Evolutionary conservation across 2,329 filamentous ascomycete genomes (phyloP).

Genomic region (Exophiala bonariae): DNA sequence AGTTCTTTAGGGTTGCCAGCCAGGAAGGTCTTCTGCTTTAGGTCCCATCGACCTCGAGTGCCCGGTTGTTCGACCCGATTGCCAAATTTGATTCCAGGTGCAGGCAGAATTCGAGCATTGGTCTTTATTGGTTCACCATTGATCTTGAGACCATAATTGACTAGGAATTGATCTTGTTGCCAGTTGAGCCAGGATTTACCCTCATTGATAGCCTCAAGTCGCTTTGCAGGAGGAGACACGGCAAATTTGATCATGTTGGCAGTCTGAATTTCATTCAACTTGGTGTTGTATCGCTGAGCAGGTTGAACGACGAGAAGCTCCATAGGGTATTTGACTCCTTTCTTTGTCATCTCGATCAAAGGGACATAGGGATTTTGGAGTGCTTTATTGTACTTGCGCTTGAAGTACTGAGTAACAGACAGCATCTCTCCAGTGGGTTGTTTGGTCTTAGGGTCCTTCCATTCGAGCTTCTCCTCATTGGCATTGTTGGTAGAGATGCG

Average conservation of each 20-base stretch:
- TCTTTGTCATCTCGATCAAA: slow-evolving; percentile 59
- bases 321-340: slow-evolving; percentile 54
- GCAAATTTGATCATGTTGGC: slow-evolving; percentile 90
- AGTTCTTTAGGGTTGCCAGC: slow-evolving; percentile 63
- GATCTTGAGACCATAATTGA: slow-evolving; percentile 73
- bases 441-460: slow-evolving; percentile 41
- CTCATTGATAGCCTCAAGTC: slow-evolving; percentile 66
- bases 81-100: slow-evolving; percentile 69
- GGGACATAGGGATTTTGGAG: slow-evolving; percentile 52
- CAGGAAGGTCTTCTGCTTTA: slow-evolving; percentile 78
- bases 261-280: slow-evolving; percentile 66
- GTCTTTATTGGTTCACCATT: slow-evolving; percentile 63
- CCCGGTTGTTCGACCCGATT: slow-evolving; percentile 59
- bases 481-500: slow-evolving; percentile 46
- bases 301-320: slow-evolving; percentile 54
- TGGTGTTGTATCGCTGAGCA: slow-evolving; percentile 60
- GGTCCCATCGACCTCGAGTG: slow-evolving; percentile 77
- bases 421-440: slow-evolving; percentile 47
- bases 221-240: slow-evolving; percentile 70
- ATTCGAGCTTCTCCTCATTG: slow-evolving; percentile 43
- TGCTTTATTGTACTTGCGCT: slow-evolving; percentile 50
- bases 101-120: slow-evolving; percentile 68
- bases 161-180: slow-evolving; percentile 67
- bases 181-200: slow-evolving; percentile 70
- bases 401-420: slow-evolving; percentile 61